A percentile compares a stretch with the other conserved stretches of the same genome.
phyloP scores from a whole-genome alignment of 305 asterid species.

The Nicotiana rustica region DNA sequence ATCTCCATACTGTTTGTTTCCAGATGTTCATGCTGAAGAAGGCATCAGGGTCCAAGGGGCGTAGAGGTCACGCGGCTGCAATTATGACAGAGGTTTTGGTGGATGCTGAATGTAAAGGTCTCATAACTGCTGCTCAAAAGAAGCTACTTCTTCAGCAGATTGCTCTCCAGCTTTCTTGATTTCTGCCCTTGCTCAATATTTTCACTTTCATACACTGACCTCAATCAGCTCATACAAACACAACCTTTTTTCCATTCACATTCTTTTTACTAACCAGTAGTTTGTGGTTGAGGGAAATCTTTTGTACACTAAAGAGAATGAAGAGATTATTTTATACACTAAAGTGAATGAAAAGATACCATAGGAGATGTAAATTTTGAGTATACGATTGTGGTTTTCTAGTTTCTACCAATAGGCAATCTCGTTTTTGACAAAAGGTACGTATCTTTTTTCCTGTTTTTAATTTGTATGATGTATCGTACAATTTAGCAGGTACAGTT shows the following conservation, averaged over 20 bases:
- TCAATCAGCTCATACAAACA: constrained; percentile 26
- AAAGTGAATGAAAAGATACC: not conserved
- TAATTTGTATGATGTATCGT: not conserved
- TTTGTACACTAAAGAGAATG: constrained; percentile 30
- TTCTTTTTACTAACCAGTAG: not conserved
- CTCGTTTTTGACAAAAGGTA: not conserved
- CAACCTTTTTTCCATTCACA: not conserved
- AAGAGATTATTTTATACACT: not conserved
- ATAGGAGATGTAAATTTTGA: constrained; percentile 5
- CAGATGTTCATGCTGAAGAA: constrained; percentile 82
- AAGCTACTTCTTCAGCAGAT: constrained; percentile 75
- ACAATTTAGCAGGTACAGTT: not conserved
- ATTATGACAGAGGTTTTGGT: constrained; percentile 83
- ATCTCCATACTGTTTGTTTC: not conserved
- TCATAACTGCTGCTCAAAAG: constrained; percentile 76
- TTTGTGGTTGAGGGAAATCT: not conserved
- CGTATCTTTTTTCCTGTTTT: not conserved
- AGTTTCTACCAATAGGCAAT: not conserved
- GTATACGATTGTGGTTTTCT: not conserved
- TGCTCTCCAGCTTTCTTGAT: constrained; percentile 77
- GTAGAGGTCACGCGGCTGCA: constrained; percentile 89
- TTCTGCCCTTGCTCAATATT: not conserved
- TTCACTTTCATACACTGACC: constrained; percentile 28
- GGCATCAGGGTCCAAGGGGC: constrained; percentile 69
- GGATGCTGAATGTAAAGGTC: constrained; percentile 75